Conservation (phyloP, 192 early-diverging fungal genomes). For the Backusella circina region DNA sequence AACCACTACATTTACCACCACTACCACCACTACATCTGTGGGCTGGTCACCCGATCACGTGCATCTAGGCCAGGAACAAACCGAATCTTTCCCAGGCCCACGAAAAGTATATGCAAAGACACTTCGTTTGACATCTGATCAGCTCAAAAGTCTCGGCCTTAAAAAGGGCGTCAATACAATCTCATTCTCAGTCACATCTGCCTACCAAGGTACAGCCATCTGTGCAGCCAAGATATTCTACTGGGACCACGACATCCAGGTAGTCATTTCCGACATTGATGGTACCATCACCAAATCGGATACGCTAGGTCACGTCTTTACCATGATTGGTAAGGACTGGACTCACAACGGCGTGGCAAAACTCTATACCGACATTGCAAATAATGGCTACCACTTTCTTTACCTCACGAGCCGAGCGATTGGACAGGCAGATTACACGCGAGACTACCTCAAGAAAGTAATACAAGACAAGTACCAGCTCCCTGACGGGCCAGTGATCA, state of each 20-base stretch:
- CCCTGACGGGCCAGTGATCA: conserved; percentile 93
- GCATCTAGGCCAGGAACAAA: conserved; percentile 7
- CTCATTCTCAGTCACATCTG: conserved; percentile 80
- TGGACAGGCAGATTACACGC: conserved; percentile 87
- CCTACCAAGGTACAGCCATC: conserved; percentile 71
- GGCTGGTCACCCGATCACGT: conserved; percentile 24
- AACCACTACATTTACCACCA: conserved; percentile 34
- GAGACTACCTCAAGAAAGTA: conserved; percentile 89
- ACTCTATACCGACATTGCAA: conserved; percentile 90
- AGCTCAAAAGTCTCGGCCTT: conserved; percentile 79
- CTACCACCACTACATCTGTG: conserved; percentile 32
- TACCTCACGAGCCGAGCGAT: conserved; percentile 96
- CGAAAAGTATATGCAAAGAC: conserved; percentile 78
- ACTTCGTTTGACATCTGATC: conserved; percentile 90
- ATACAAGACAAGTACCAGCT: conserved; percentile 85
- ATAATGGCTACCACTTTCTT: conserved; percentile 94
- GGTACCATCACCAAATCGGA: conserved; percentile 99
- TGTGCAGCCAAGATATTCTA: conserved; percentile 89
- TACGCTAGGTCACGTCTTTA: conserved; percentile 93
- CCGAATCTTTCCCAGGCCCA: not conserved
- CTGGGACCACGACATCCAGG: conserved; percentile 76
- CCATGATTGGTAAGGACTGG: conserved; percentile 98
- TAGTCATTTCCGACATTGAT: conserved; percentile 98
- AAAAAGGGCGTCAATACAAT: conserved; percentile 87
- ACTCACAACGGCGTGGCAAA: conserved; percentile 97